A percentile compares a stretch with the other conserved stretches of the same genome.
Conservation (phyloP, 345 rosid species). For the Sapria himalayana region DNA sequence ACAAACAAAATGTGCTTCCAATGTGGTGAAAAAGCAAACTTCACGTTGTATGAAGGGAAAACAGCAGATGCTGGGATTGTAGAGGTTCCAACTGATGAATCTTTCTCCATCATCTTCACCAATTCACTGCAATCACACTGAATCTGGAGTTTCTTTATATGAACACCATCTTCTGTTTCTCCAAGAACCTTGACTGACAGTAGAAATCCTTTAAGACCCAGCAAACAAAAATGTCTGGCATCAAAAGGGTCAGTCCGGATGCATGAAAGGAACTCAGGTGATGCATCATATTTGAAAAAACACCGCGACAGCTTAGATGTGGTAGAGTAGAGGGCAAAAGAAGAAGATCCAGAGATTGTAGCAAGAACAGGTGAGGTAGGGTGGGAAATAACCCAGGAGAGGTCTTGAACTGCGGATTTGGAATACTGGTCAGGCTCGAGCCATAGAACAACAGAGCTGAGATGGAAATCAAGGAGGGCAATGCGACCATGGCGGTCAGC, state of each 20-base stretch:
- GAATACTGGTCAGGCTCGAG: constrained; percentile 37
- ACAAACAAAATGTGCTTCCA: constrained; percentile 61
- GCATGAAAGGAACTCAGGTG: constrained; percentile 59
- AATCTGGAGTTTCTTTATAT: constrained; percentile 40
- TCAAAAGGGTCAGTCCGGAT: constrained; percentile 78
- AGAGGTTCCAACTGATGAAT: constrained; percentile 13
- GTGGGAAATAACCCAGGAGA: constrained; percentile 54
- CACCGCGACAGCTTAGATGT: constrained; percentile 18
- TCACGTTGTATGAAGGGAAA: constrained; percentile 44
- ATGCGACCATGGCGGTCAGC: constrained; percentile 93
- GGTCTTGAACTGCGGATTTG: constrained; percentile 65
- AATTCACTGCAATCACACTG: constrained; percentile 44
- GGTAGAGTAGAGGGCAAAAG: constrained; percentile 33
- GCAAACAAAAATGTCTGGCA: constrained; percentile 58
- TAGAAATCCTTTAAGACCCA: constrained; percentile 59
- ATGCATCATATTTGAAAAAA: constrained; percentile 68
- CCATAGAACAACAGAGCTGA: constrained; percentile 40
- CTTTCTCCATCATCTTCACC: constrained; percentile 46
- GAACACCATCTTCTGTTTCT: constrained; percentile 41
- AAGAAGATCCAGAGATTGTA: constrained; percentile 51
- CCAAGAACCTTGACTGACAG: constrained; percentile 57
- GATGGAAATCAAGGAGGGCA: constrained; percentile 59
- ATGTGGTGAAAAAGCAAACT: constrained; percentile 55
- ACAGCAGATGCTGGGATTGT: constrained; percentile 56
- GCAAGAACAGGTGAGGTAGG: constrained; percentile 41